Base-by-base conservation (phyloP, 2,329 filamentous ascomycete genomes). In the Paecilomyces formosus region DNA sequence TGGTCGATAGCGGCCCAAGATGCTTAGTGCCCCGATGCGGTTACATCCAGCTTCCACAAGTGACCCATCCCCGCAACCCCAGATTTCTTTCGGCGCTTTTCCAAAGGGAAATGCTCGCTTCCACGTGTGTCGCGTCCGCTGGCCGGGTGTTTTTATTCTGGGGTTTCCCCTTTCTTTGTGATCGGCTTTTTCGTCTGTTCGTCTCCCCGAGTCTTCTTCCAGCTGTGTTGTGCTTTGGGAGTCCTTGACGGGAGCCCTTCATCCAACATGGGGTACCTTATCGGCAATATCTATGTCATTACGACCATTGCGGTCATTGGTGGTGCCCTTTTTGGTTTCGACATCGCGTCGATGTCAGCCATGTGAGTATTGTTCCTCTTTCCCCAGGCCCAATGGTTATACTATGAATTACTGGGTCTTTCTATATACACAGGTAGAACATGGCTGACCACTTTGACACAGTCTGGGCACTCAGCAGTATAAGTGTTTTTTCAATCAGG, bases 281-380 rank as follows among this genome's bases (percentile, higher is more conserved):
- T 83, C 56, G 79, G 81, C 24, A 85, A 85, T 62, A 79, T 85
- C 64, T 85, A 86, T 67, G 70, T 80, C 63, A 84, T 85, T 65
- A 77, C 82, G 61, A 80, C 80, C 67, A 81, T 84, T 72, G 77
- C 82, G 69, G 79, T 83, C 61, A 79, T 80, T 77, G 87, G 87
- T 64, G 88, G 88, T 70, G 84, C 82, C 24, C 78, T 91, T 26
- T 91, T 92, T 67, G 89, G 89, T 65, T 92, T 92, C 70, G 89
- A 92, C 74, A 90, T 92, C 66, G 85, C 82, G 58, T 88, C 86
- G 51, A 90, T 91, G 87, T 86, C 83, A 39, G 84, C 83, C 53
- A 83, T 86, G 50, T 24, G 50, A 52, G 50, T 24, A 28, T 52
- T 28, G 15, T 52, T 11, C 11, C 11, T n/a, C 15, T 24, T 13